Evolutionary conservation across 345 rosid species (phyloP), one percentile per base, ranked within the genome.

Genomic region (Camelina sativa): DNA sequence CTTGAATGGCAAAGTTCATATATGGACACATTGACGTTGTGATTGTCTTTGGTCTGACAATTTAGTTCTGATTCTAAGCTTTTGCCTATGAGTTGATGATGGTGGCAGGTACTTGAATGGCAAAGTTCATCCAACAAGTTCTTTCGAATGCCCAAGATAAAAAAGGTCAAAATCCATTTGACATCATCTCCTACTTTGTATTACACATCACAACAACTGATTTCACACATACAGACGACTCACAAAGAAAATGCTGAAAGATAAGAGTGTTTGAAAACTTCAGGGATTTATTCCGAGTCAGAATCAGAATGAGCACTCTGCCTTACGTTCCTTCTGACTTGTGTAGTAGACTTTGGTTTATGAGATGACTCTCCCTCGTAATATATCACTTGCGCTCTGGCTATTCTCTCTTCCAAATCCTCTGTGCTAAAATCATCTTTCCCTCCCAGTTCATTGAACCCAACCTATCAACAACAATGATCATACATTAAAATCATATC

Each of bases 371-470:
- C 99, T 5, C 96, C 98, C 46, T 92, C 99, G 1, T 81, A 83
- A 60, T 84, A 84, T 64, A 95, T 86, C 34, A 95, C 92, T 67
- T 91, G 92, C 52, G 96, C 89, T 82, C 87, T 95, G 43, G 91
- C 94, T 77, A 95, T 79, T 67, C 99, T 89, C 81, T 90, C 99
- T 71, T 91, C 99, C 47, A 92, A 72, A 19, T 85, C 99, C 80
- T 92, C 96, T 0, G 99, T 91, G 76, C 85, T 86, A 76, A 95
- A 95, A 61, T 89, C 98, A 64, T 95, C 99, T n/a, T 85, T 95
- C 73, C 97, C 93, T 40, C 98, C 97, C 3, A 95, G 93, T 77
- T 90, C 86, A 81, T 95, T 91, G 74, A 95, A 95, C 51, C 99
- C 99, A 71, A 95, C 99, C 98, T 94, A 55, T 56, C 72, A 69